phyloP scores from a whole-genome alignment of 1,139 yeast genomes.

The Lodderomyces beijingensis region DNA sequence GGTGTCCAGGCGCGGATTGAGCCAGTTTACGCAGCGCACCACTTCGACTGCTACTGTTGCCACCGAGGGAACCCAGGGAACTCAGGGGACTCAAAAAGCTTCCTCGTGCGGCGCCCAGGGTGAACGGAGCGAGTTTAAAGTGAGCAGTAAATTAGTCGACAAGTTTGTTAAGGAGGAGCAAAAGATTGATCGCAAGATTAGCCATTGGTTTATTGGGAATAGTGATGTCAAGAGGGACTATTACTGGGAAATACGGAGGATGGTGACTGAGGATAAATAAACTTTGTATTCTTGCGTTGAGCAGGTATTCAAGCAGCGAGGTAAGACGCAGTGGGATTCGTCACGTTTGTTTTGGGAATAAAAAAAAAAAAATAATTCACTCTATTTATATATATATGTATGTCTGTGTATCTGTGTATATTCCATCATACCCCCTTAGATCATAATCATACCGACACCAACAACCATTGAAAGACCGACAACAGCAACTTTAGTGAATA shows the following conservation, averaged over 20 bases:
- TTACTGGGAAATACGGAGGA: constrained; percentile 51
- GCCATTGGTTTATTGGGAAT: constrained; percentile 45
- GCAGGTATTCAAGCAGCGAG: not conserved
- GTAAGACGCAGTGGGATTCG: too few species aligned
- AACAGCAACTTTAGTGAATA: constrained; percentile 14
- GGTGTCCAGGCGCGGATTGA: constrained; percentile 18
- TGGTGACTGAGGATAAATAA: constrained; percentile 39
- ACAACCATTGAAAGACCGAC: constrained; percentile 20
- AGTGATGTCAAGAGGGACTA: constrained; percentile 31
- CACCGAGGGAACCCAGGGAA: too few species aligned
- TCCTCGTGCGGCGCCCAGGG: not conserved
- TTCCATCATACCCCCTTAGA: constrained; percentile 7
- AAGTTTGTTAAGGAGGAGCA: constrained; percentile 48
- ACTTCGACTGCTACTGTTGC: constrained; percentile 21
- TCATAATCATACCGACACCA: constrained; percentile 20
- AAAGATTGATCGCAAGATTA: constrained; percentile 44
- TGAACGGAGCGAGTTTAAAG: constrained; percentile 6
- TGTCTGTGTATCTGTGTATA: too few species aligned
- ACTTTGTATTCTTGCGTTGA: not conserved
- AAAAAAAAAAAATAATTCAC: too few species aligned
- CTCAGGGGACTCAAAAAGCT: too few species aligned
- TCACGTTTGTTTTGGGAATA: too few species aligned
- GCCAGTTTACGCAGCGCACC: constrained; percentile 35
- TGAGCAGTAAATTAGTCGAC: constrained; percentile 37
- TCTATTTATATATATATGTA: too few species aligned